phyloP scores from a whole-genome alignment of 2,329 filamentous ascomycete genomes.

The Botrytis fabae region DNA sequence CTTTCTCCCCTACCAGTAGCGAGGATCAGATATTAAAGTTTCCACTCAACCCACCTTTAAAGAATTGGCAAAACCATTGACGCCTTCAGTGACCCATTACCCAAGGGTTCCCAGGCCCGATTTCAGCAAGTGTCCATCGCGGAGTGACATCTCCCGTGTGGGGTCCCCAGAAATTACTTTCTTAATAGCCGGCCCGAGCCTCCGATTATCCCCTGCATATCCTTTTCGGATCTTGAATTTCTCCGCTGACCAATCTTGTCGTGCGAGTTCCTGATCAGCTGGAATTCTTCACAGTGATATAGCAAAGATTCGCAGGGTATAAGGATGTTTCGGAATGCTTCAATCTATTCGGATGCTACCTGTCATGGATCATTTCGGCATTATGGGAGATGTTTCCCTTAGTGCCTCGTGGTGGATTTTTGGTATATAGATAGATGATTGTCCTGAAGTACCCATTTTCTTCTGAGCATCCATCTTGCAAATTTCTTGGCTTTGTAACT shows the following conservation, averaged over 20 bases:
- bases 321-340: not conserved
- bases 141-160: not conserved
- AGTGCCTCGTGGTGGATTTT: not conserved
- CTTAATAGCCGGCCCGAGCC: slow-evolving; percentile 14
- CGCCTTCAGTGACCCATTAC: no score
- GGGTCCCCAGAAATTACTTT: not conserved
- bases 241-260: not conserved
- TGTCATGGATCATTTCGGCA: not conserved
- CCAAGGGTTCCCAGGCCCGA: no score
- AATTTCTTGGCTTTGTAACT: not conserved
- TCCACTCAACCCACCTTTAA: no score
- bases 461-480: no score
- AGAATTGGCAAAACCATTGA: no score
- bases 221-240: not conserved
- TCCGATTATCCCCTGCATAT: slow-evolving; percentile 5
- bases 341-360: not conserved
- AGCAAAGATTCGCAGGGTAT: not conserved
- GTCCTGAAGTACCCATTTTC: no score
- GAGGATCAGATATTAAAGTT: no score
- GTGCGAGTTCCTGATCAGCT: not conserved
- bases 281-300: not conserved
- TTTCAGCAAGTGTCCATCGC: not conserved
- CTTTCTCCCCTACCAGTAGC: no score
- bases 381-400: slow-evolving; percentile 1
- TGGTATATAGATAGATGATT: not conserved